These are phyloP conservation scores for Lojkania enalia DNA, from an alignment of 2,329 filamentous ascomycete species.

Conservation along the genomic window DNA sequence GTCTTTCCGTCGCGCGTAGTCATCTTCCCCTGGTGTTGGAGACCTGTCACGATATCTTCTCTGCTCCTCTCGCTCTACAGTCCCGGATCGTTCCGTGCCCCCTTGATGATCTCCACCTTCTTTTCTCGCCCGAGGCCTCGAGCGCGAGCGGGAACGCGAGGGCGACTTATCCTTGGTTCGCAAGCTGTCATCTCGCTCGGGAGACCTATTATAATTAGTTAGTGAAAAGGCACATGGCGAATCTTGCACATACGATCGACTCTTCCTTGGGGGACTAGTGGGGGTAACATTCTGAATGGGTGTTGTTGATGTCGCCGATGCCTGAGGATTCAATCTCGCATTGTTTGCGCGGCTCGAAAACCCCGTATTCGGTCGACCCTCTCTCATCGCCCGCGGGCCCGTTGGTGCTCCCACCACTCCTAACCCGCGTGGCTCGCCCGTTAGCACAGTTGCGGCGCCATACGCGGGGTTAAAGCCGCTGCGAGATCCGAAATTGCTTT, in stretches of 20 bases:
- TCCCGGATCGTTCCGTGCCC: constrained; percentile 31
- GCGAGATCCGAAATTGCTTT: constrained; percentile 48
- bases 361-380: constrained; percentile 82
- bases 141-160: constrained; percentile 46
- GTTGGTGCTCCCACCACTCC: constrained; percentile 75
- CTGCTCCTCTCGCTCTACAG: constrained; percentile 52
- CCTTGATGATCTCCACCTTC: constrained; percentile 19
- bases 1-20: constrained; percentile 43
- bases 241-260: constrained; percentile 28
- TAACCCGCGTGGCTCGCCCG: constrained; percentile 55
- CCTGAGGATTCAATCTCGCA: constrained; percentile 24
- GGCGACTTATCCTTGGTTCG: constrained; percentile 44
- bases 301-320: constrained; percentile 24
- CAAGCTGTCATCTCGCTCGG: constrained; percentile 38
- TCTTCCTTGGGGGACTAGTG: constrained; percentile 31
- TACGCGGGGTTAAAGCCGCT: constrained; percentile 50
- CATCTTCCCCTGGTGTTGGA: constrained; percentile 44
- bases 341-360: constrained; percentile 62
- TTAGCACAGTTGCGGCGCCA: constrained; percentile 43
- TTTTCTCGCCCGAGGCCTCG: constrained; percentile 40
- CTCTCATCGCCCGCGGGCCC: constrained; percentile 91
- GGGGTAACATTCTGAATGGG: constrained; percentile 23
- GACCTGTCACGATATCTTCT: constrained; percentile 57
- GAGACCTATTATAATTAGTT: constrained; percentile 21
- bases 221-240: no score